phyloP scores from a whole-genome alignment of 371 early-diverging fungal species.

The Actinomortierella ambigua region DNA sequence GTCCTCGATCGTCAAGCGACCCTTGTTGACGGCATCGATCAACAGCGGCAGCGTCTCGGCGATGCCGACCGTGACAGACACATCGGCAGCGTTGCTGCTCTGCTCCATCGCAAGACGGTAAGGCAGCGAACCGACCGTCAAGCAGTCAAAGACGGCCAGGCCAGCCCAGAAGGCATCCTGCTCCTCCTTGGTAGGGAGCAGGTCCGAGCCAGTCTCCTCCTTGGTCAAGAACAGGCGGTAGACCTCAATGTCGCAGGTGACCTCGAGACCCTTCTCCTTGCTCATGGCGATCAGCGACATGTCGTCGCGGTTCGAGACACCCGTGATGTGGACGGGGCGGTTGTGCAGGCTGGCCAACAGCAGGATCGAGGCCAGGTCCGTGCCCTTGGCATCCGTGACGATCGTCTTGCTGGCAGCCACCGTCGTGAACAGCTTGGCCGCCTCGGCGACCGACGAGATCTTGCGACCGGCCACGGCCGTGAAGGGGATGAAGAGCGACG shows the following conservation, averaged over 20 bases:
- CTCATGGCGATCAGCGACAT: conserved; percentile 82
- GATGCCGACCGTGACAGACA: conserved; percentile 61
- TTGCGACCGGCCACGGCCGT: conserved; percentile 54
- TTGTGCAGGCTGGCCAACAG: conserved; percentile 83
- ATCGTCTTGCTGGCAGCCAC: conserved; percentile 81
- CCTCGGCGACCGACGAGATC: conserved; percentile 53
- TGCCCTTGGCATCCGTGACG: conserved; percentile 82
- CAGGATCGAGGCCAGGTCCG: conserved; percentile 88
- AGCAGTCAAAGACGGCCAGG: conserved; percentile 85
- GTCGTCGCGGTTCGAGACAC: conserved; percentile 79
- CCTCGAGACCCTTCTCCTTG: conserved; percentile 88
- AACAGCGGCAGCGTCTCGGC: conserved; percentile 81
- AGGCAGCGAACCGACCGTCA: conserved; percentile 82
- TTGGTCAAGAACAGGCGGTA: conserved; percentile 77
- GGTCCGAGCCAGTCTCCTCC: conserved; percentile 50
- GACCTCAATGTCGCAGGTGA: conserved; percentile 93
- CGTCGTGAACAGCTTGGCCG: conserved; percentile 66
- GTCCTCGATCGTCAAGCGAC: conserved; percentile 81
- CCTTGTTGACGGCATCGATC: conserved; percentile 82
- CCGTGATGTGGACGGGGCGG: conserved; percentile 87
- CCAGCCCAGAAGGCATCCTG: conserved; percentile 82
- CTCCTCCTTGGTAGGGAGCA: conserved; percentile 58
- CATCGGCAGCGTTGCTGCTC: conserved; percentile 48
- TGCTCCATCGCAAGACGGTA: conserved; percentile 58
- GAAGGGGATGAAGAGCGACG: conserved; percentile 65